phyloP scores from a whole-genome alignment of 768 basidiomycete species.

The Pleurotus pulmonarius region DNA sequence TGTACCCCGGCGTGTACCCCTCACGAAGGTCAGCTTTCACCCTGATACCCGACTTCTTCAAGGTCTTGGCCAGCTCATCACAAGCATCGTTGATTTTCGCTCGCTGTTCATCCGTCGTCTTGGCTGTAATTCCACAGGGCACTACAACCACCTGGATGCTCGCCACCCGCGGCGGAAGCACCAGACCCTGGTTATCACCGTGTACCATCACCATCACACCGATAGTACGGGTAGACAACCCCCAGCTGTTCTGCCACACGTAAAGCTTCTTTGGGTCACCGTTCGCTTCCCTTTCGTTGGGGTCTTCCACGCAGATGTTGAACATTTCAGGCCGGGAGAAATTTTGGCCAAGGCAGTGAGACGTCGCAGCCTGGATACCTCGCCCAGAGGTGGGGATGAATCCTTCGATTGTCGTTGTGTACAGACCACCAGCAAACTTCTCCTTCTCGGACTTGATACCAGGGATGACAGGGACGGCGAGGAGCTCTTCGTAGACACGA shows the following conservation, averaged over 20 bases:
- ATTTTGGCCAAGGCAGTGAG: slow-evolving; percentile 97
- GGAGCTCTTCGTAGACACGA: slow-evolving; percentile 92
- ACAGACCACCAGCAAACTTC: slow-evolving; percentile 96
- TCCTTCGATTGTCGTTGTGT: slow-evolving; percentile 97
- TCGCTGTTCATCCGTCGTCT: slow-evolving; percentile 66
- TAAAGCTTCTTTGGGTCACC: slow-evolving; percentile 51
- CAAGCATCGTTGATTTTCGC: slow-evolving; percentile 73
- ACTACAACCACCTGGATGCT: slow-evolving; percentile 86
- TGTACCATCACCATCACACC: slow-evolving; percentile 99
- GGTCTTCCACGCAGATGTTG: slow-evolving; percentile 95
- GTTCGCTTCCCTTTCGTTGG: slow-evolving; percentile 63
- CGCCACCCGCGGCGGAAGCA: slow-evolving; percentile 97
- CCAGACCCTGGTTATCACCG: slow-evolving; percentile 95
- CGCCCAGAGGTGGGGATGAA: slow-evolving; percentile 97
- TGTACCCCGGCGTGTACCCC: slow-evolving; percentile 96
- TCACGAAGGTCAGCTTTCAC: slow-evolving; percentile 92
- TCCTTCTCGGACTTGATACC: slow-evolving; percentile 99
- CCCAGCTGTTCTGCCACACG: slow-evolving; percentile 99
- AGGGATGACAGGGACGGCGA: slow-evolving; percentile 95
- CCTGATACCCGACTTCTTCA: slow-evolving; percentile 72
- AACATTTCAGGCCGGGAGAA: slow-evolving; percentile 97
- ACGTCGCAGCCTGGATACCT: slow-evolving; percentile 97
- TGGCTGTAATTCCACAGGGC: slow-evolving; percentile 91
- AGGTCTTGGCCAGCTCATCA: slow-evolving; percentile 66
- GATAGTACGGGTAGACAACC: slow-evolving; percentile 90